Evolutionary conservation across 768 basidiomycete species (phyloP), one percentile per base, ranked within the genome.

Genomic region (Boletus vinaceobasis): DNA sequence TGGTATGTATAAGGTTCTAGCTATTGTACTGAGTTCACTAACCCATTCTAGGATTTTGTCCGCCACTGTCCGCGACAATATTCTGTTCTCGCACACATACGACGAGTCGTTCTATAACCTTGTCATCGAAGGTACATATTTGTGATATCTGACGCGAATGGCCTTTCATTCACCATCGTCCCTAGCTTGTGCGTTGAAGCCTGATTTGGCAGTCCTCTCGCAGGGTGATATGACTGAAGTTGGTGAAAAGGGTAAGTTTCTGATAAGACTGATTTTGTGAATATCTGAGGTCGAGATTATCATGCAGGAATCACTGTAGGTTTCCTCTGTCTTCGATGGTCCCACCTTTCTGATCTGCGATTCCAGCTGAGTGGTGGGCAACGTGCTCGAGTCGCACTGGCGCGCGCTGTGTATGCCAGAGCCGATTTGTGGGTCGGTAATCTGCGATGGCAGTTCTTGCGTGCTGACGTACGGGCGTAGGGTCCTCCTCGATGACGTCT

Each of bases 341-440:
- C 36, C 53, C 11, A 38, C 62, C 3, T 62, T 60, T 54, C 65
- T 57, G 38, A 61, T 23, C 7, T 61, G 6, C 17, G 33, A 48
- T 36, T 42, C 21, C 52, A 89, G 85, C 68, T 91, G 55, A 88
- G 87, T 60, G 91, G 93, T 36, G 93, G 93, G 0, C 90, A 94
- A 67, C 82, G 88, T 15, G 90, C 92, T 48, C 84, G 92, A 29
- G 79, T 95, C 7, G 82, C 88, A 14, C 75, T 97, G 9, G 96
- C 96, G 7, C 77, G 94, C 31, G 92, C 91, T 3, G 89, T 96
- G 0, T 98, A 98, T 70, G 86, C 93, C 4, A 81, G 94, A 43
- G 93, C 94, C 1, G 95, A 98, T 68, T 68, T 97, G 82, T 93
- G 61, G 64, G 84, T 70, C 6, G 15, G 27, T 13, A 7, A 29